Base-by-base conservation (phyloP, 1,139 yeast species). In the Arxiozyma slooffiae region DNA sequence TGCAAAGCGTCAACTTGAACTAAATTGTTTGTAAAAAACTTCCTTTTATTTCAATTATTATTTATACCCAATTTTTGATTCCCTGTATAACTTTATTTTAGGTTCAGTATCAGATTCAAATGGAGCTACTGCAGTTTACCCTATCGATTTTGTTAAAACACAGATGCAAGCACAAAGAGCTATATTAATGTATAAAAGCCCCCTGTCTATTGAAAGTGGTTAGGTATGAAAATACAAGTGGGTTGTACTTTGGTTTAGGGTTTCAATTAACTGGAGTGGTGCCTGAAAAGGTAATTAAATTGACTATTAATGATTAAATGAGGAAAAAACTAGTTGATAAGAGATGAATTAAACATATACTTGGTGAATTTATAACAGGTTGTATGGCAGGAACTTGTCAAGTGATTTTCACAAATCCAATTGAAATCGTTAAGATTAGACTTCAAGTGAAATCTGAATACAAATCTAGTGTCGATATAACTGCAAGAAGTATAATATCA, bases 51-150 rank as follows among this genome's bases (percentile, higher is more conserved):
- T 68, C 18, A 67, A 68, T 46, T 68, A 66, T 49, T 69, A 67
- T 51, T 69, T 74, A 47, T 74, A 69, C 53, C 79, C 78, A 38
- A 75, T 92, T 50, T 85, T 88, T 63, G 95, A 87, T 64, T 87
- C 96, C 4, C 76, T 83, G 50, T 88, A 90, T 70, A 89, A 95
- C 54, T 92, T 92, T 69, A 73, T 86, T 47, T 74, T 92, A 55
- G 98, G 98, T 30, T 89, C 97, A 3, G 76, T 90, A 50, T 97
- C 98, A 38, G 98, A 98, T 54, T 95, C 97, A 64, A 82, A 92
- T 69, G 98, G 98, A 59, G 97, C 98, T 24, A 87, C 97, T 9
- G 89, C 85, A n/a, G 98, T 92, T 44, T 92, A 92, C 67, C 98
- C 98, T 44, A 92, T 92, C 60, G 98, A 92, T 71, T 76, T 92